Conservation (phyloP, 805 yeast genomes). For the Lipomyces sp. region DNA sequence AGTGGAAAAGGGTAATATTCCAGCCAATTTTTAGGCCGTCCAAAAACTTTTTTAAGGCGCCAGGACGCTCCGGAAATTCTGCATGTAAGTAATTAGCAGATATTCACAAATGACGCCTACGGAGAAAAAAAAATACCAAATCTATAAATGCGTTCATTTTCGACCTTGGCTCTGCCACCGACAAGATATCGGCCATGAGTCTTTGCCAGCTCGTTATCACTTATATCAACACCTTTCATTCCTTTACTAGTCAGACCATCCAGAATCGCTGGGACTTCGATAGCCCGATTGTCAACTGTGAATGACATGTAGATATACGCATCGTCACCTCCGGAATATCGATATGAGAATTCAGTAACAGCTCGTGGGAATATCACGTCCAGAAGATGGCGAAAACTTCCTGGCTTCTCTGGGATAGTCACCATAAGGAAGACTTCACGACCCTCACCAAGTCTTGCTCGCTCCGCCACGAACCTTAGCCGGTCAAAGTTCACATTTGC, state of each 20-base stretch:
- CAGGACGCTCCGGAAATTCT: conserved; percentile 97
- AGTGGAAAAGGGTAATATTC: conserved; percentile 94
- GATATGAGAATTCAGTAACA: conserved; percentile 92
- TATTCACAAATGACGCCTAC: background rate
- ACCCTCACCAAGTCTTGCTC: conserved; percentile 99
- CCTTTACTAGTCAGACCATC: conserved; percentile 54
- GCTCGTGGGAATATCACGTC: conserved; percentile 80
- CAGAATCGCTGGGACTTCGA: conserved; percentile 71
- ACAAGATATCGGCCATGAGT: conserved; percentile 94
- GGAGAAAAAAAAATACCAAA: conserved; percentile 48
- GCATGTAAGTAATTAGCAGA: background rate
- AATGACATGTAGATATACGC: conserved; percentile 91
- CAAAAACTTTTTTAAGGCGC: conserved; percentile 84
- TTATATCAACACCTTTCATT: conserved; percentile 78
- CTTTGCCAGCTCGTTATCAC: conserved; percentile 93
- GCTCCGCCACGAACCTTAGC: conserved; percentile 90
- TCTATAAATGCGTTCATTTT: conserved; percentile 75
- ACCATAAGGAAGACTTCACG: conserved; percentile 90
- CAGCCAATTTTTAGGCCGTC: conserved; percentile 72
- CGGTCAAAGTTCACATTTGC: conserved; percentile 99
- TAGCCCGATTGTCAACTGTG: conserved; percentile 71
- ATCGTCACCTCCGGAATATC: conserved; percentile 56
- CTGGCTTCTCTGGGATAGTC: conserved; percentile 90
- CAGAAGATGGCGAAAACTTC: conserved; percentile 81
- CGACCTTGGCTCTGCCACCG: conserved; percentile 81